Percentiles rank a stretch among this genome's conserved stretches.
Evolutionary conservation across 495 filamentous ascomycete species (phyloP).

Genomic region (Tuber brumale): DNA sequence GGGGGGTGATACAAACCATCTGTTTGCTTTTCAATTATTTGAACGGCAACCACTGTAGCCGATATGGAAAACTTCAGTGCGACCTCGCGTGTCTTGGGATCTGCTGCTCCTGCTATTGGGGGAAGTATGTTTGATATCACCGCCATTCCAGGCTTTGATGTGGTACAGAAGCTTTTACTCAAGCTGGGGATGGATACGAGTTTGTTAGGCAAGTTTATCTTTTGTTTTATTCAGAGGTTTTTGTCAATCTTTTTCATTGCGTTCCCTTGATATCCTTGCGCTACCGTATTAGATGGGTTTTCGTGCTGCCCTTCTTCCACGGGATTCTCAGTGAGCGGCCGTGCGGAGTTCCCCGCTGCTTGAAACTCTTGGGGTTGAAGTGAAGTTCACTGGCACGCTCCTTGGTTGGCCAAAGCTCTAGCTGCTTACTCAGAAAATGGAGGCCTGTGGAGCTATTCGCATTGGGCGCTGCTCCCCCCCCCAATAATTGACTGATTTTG

Average conservation of each 20-base stretch:
- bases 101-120: conserved; percentile 18
- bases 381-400: background rate
- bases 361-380: background rate
- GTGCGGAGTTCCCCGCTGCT: background rate
- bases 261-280: background rate
- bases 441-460: background rate
- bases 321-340: background rate
- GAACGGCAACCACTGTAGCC: background rate
- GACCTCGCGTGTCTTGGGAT: conserved; percentile 26
- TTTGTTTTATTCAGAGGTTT: background rate
- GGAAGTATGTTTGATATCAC: conserved; percentile 39
- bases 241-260: background rate
- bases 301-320: background rate
- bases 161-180: conserved; percentile 38
- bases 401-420: background rate
- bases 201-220: conserved; percentile 33
- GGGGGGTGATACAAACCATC: background rate
- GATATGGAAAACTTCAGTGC: conserved; percentile 41
- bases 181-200: conserved; percentile 38
- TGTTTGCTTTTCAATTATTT: background rate
- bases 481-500: background rate
- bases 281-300: background rate
- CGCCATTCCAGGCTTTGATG: conserved; percentile 38
- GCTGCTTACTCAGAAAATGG: background rate
- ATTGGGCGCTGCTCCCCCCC: background rate